phyloP scores from a whole-genome alignment of 2,329 filamentous ascomycete species.

The Verticillium klebahnii region DNA sequence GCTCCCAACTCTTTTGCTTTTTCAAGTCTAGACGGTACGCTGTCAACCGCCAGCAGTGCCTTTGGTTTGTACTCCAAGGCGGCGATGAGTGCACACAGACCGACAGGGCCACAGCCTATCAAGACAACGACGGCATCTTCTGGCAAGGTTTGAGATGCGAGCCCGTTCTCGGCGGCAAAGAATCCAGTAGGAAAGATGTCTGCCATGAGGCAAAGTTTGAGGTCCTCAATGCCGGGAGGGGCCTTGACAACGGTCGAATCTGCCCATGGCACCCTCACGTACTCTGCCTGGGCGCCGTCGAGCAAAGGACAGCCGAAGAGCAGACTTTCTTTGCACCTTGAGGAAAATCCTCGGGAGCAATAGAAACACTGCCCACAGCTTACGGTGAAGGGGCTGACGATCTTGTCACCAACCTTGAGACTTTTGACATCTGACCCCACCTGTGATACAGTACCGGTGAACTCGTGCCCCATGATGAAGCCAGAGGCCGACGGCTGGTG shows the following conservation, averaged over 20 bases:
- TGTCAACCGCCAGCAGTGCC: constrained; percentile 74
- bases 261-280: constrained; percentile 73
- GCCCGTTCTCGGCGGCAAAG: constrained; percentile 76
- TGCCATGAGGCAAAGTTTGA: constrained; percentile 79
- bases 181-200: constrained; percentile 89
- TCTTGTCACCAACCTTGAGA: constrained; percentile 68
- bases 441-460: constrained; percentile 70
- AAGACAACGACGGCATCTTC: constrained; percentile 66
- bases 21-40: constrained; percentile 68
- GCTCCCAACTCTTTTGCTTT: constrained; percentile 71
- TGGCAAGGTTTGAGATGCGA: constrained; percentile 57
- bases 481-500: constrained; percentile 65
- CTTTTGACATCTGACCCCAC: constrained; percentile 63
- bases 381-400: constrained; percentile 80
- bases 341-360: constrained; percentile 71
- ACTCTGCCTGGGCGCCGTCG: constrained; percentile 80
- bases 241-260: constrained; percentile 77
- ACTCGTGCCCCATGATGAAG: constrained; percentile 78
- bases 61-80: constrained; percentile 72
- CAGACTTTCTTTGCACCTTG: constrained; percentile 65
- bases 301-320: constrained; percentile 67
- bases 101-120: constrained; percentile 81
- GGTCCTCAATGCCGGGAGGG: constrained; percentile 60
- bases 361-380: constrained; percentile 82
- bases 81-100: constrained; percentile 76